Percentiles rank a stretch among this genome's conserved stretches.
phyloP scores from a whole-genome alignment of 2,329 filamentous ascomycete genomes.

The Acrocalymma vagum region DNA sequence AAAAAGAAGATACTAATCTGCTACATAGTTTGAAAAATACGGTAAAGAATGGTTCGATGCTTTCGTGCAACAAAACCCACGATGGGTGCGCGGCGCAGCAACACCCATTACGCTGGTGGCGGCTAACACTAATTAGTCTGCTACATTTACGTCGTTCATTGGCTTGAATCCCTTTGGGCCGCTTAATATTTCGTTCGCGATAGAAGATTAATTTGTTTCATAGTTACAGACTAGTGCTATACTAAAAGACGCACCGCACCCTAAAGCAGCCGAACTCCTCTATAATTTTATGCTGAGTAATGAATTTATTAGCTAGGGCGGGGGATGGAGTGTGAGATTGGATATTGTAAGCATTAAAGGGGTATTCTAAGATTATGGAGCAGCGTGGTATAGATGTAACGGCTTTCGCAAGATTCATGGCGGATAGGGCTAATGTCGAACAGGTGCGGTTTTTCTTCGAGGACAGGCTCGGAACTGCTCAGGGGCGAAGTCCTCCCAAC shows the following conservation, averaged over 20 bases:
- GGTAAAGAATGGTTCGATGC: slow-evolving; percentile 57
- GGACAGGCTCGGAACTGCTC: slow-evolving; percentile 48
- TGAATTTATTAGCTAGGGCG: slow-evolving; percentile 45
- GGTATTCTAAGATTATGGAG: slow-evolving; percentile 32
- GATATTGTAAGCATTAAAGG: slow-evolving; percentile 38
- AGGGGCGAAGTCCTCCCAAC: slow-evolving; percentile 48
- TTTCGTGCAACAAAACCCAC: slow-evolving; percentile 56
- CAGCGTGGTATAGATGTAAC: slow-evolving; percentile 43
- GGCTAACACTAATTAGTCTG: slow-evolving; percentile 18
- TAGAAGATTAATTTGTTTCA: slow-evolving; percentile 51
- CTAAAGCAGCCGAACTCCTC: slow-evolving; percentile 59
- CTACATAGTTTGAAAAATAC: slow-evolving; percentile 34
- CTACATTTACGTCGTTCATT: slow-evolving; percentile 10
- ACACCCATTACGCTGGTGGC: slow-evolving; percentile 50
- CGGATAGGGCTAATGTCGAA: slow-evolving; percentile 50
- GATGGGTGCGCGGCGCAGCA: slow-evolving; percentile 60
- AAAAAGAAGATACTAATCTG: too few species aligned
- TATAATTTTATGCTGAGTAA: slow-evolving; percentile 54
- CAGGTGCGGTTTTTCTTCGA: slow-evolving; percentile 52
- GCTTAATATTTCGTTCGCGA: slow-evolving; percentile 32
- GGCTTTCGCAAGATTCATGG: slow-evolving; percentile 52
- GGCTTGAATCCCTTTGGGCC: slow-evolving; percentile 1
- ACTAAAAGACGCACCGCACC: slow-evolving; percentile 55
- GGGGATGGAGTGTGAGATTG: slow-evolving; percentile 44
- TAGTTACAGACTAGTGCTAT: slow-evolving; percentile 60